Evolutionary conservation across 2,329 filamentous ascomycete genomes (phyloP).

Genomic region (Alternaria novae-zelandiae): DNA sequence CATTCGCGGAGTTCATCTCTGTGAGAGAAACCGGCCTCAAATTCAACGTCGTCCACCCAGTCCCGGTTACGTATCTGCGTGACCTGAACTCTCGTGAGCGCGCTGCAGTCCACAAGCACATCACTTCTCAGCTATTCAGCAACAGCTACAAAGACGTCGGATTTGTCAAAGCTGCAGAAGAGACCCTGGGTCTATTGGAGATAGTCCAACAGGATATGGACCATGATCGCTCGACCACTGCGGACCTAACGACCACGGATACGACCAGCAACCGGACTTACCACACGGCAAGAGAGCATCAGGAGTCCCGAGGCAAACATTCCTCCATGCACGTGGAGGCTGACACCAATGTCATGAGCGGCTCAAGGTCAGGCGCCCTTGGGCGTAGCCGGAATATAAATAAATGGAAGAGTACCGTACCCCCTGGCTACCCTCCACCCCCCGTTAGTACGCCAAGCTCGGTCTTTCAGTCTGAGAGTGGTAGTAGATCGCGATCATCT

Average conservation of each 20-base stretch:
- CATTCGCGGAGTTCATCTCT: neutral
- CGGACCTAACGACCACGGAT: neutral
- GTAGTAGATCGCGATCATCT: neutral
- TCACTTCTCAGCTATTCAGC: fast-evolving
- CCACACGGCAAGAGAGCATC: neutral
- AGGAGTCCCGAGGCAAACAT: neutral
- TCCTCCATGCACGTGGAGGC: too few relatives aligned
- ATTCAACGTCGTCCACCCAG: neutral
- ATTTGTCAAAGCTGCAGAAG: neutral
- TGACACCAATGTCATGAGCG: too few relatives aligned
- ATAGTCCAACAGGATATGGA: neutral
- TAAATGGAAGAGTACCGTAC: neutral
- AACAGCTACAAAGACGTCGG: neutral
- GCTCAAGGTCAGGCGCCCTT: too few relatives aligned
- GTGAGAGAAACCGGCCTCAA: neutral
- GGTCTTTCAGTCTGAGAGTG: neutral
- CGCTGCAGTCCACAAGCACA: neutral
- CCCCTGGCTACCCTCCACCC: neutral
- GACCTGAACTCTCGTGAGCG: neutral
- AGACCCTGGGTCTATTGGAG: neutral
- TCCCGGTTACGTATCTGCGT: neutral
- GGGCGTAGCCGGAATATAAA: neutral
- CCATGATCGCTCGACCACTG: neutral
- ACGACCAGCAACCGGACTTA: neutral
- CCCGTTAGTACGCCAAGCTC: neutral